phyloP scores from a whole-genome alignment of 2,329 filamentous ascomycete genomes.

The Sporothrix variecibatus region DNA sequence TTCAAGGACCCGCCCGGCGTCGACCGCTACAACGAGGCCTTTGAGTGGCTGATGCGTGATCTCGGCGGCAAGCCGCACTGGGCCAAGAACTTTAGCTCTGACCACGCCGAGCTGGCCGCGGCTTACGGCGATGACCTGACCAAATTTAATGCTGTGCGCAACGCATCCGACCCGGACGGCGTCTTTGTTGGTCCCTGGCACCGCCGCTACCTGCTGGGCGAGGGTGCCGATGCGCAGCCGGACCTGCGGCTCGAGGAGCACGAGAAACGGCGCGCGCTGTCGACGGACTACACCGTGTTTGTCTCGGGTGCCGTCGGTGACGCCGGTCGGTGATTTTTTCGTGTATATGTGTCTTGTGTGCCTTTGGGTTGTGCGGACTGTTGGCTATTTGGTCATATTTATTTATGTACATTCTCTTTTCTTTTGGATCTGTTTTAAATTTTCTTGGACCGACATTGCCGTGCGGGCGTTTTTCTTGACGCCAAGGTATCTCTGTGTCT shows the following conservation, averaged over 20 bases:
- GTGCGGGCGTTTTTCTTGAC: background rate
- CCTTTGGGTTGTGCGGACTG: background rate
- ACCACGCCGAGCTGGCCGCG: constrained; percentile 55
- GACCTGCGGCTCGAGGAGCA: constrained; percentile 37
- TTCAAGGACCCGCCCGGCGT: constrained; percentile 68
- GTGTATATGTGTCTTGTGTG: background rate
- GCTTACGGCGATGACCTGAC: constrained; percentile 65
- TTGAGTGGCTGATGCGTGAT: constrained; percentile 80
- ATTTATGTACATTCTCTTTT: background rate
- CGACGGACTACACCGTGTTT: constrained; percentile 30
- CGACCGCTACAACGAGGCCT: constrained; percentile 73
- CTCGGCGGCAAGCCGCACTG: constrained; percentile 75
- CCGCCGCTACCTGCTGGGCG: constrained; percentile 62
- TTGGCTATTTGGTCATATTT: background rate
- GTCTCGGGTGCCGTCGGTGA: constrained; percentile 25
- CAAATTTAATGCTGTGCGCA: constrained; percentile 63
- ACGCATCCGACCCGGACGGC: constrained; percentile 69
- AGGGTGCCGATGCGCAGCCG: constrained; percentile 10
- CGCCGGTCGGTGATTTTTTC: background rate
- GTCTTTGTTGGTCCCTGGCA: constrained; percentile 92
- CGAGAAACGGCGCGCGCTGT: constrained; percentile 30
- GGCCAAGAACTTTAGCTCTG: constrained; percentile 74
- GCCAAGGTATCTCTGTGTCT: background rate
- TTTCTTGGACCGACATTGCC: background rate
- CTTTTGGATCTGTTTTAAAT: background rate